Evolutionary conservation across 148 eudicot genomes (phyloP).

Genomic region (Spergularia bocconei): DNA sequence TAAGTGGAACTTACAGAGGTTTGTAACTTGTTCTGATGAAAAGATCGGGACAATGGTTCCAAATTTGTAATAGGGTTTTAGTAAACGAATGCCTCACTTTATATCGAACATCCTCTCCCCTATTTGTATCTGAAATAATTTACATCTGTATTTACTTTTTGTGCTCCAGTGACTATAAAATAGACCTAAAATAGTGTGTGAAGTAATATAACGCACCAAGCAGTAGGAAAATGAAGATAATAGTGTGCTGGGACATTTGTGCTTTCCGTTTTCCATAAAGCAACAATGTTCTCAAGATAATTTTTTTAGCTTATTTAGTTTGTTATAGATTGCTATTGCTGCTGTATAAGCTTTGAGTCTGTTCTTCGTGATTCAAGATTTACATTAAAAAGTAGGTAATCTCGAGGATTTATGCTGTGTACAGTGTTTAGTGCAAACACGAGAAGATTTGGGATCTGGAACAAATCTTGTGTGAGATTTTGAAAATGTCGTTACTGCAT

Average conservation of each 20-base stretch:
- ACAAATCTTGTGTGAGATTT: neutral
- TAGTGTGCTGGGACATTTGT: neutral
- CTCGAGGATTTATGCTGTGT: neutral
- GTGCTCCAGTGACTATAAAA: conserved; percentile 2
- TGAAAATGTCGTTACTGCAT: neutral
- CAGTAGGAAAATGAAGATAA: neutral
- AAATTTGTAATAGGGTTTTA: neutral
- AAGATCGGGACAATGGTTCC: conserved; percentile 3
- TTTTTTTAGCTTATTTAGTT: neutral
- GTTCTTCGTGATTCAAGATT: too few relatives aligned
- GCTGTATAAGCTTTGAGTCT: neutral
- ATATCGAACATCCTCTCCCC: neutral
- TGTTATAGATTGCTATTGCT: neutral
- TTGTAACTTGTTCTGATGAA: conserved; percentile 29
- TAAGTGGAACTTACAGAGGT: conserved; percentile 98
- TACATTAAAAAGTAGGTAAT: neutral
- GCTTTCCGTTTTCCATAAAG: neutral
- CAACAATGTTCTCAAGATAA: neutral
- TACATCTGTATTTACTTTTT: conserved; percentile 1
- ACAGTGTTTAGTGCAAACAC: neutral
- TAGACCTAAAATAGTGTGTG: neutral
- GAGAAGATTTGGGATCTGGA: neutral
- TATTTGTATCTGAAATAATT: neutral
- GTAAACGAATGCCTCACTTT: conserved; percentile 6
- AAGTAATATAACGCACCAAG: neutral